Evolutionary conservation across 2,329 filamentous ascomycete genomes (phyloP).

Genomic region (Penicillium sp.): DNA sequence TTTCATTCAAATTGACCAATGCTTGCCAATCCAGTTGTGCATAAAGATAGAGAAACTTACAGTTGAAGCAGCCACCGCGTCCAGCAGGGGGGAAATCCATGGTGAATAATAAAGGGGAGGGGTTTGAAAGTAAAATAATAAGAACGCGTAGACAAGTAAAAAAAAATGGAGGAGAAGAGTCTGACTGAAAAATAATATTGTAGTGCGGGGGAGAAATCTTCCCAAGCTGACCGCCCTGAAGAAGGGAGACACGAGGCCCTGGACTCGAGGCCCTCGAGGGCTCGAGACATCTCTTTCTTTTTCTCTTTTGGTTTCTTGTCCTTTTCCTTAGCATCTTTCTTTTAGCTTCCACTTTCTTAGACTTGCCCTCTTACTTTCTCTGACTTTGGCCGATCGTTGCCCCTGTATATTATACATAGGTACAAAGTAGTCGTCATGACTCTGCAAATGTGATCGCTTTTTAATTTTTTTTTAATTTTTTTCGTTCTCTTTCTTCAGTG

Average conservation of each 20-base stretch:
- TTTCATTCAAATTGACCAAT: background rate
- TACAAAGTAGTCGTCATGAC: background rate
- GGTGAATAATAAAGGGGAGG: conserved; percentile 17
- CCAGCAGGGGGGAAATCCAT: conserved; percentile 53
- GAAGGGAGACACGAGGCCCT: too few species aligned
- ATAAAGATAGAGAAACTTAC: conserved; percentile 39
- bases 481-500: too few species aligned
- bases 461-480: too few species aligned
- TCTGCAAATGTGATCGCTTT: background rate
- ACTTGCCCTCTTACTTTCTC: too few species aligned
- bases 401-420: background rate
- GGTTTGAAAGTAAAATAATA: conserved; percentile 2
- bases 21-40: background rate
- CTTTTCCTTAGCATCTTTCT: background rate
- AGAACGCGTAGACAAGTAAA: conserved; percentile 4
- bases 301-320: background rate
- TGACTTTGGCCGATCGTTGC: background rate
- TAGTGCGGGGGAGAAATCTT: conserved; percentile 25
- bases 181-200: conserved; percentile 20
- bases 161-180: conserved; percentile 11
- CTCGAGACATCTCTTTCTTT: too few species aligned
- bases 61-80: conserved; percentile 59
- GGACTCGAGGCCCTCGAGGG: too few species aligned
- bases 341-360: too few species aligned
- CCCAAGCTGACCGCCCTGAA: conserved; percentile 13